phyloP scores from a whole-genome alignment of 441 rosid genomes.

The Corymbia citriodora region DNA sequence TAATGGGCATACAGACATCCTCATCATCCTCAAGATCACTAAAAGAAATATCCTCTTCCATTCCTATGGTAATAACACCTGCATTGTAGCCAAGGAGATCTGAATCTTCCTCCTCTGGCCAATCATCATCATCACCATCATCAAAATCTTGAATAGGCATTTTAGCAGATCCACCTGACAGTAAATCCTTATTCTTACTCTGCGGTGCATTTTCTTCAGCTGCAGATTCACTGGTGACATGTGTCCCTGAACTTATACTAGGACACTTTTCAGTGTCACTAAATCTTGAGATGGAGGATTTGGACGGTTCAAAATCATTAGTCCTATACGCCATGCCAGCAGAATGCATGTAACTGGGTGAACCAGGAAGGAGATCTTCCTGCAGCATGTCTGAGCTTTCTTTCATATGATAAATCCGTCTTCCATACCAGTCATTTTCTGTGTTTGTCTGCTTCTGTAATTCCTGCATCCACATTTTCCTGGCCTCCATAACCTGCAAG shows the following conservation, averaged over 20 bases:
- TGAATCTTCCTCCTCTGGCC: conserved; percentile 15
- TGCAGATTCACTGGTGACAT: conserved; percentile 39
- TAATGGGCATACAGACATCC: conserved; percentile 30
- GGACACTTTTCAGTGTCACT: conserved; percentile 30
- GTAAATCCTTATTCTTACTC: conserved; percentile 19
- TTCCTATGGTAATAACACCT: conserved; percentile 8
- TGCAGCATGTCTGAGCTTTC: conserved; percentile 11
- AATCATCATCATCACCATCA: conserved; percentile 39
- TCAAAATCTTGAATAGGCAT: conserved; percentile 24
- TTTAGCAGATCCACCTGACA: conserved; percentile 25
- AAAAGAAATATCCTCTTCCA: conserved; percentile 62
- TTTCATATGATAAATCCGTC: conserved; percentile 19
- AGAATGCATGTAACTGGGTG: conserved; percentile 30
- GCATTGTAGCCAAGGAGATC: conserved; percentile 9
- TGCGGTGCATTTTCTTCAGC: conserved; percentile 36
- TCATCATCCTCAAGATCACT: conserved; percentile 66
- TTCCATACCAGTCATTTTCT: conserved; percentile 34
- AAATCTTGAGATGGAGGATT: conserved; percentile 31
- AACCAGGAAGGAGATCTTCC: conserved; percentile 24
- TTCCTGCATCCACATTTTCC: conserved; percentile 74
- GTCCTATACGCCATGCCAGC: conserved; percentile 36
- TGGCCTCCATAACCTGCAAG: conserved; percentile 55
- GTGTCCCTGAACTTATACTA: conserved; percentile 26
- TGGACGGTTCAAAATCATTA: conserved; percentile 36
- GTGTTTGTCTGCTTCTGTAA: conserved; percentile 58